phyloP scores from a whole-genome alignment of 768 basidiomycete genomes.

The Boletus tylopilopsis region DNA sequence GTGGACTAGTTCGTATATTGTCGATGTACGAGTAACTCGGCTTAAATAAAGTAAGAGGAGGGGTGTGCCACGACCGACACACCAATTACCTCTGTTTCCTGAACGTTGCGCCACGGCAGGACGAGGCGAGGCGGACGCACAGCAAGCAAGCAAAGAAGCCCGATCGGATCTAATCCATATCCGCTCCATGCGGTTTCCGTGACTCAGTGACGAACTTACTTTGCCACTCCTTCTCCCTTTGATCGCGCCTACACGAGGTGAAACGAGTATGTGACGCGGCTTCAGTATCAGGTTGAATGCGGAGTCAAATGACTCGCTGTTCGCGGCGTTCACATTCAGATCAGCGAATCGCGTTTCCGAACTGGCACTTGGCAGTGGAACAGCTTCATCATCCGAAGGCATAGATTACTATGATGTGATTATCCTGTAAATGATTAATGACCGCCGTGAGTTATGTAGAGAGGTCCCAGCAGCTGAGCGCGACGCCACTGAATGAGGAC shows the following conservation, averaged over 20 bases:
- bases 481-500: too few relatives aligned
- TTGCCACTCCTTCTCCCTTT: not conserved
- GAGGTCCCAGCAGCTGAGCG: too few relatives aligned
- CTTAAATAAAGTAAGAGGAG: not conserved
- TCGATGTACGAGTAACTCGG: not conserved
- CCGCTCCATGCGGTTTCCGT: slow-evolving; percentile 5
- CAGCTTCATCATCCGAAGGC: too few relatives aligned
- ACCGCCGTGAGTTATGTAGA: too few relatives aligned
- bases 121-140: slow-evolving; percentile 11
- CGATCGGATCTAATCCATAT: slow-evolving; percentile 8
- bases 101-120: slow-evolving; percentile 8
- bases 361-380: too few relatives aligned
- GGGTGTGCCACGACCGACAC: not conserved
- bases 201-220: not conserved
- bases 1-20: not conserved
- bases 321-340: not conserved
- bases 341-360: too few relatives aligned
- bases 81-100: not conserved
- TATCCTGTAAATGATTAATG: too few relatives aligned
- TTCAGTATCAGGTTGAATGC: too few relatives aligned
- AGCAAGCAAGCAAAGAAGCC: slow-evolving; percentile 1
- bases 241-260: not conserved
- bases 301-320: not conserved
- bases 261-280: not conserved
- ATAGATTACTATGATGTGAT: too few relatives aligned